Evolutionary conservation across 768 basidiomycete species (phyloP).

Genomic region (Tricholoma saponaceum): DNA sequence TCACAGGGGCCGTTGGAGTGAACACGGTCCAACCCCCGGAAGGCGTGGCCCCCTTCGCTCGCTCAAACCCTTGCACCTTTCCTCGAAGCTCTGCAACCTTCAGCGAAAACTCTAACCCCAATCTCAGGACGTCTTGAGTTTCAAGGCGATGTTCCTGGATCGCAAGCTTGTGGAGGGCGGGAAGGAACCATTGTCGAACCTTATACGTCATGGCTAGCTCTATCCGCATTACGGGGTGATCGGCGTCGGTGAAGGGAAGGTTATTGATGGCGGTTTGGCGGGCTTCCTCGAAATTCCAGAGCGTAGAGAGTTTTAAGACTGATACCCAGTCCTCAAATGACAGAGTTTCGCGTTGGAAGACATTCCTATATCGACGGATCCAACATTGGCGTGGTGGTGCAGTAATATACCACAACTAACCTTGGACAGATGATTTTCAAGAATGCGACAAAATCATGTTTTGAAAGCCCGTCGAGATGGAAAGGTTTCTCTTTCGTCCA

Average conservation of each 20-base stretch:
- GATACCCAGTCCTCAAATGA: not conserved
- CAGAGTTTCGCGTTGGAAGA: not conserved
- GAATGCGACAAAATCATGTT: slow-evolving; percentile 18
- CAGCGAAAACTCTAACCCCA: not conserved
- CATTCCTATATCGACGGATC: not conserved
- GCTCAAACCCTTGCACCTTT: not conserved
- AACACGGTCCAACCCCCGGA: not conserved
- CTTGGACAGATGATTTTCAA: slow-evolving; percentile 19
- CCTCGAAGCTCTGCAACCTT: not conserved
- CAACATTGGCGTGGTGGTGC: not conserved
- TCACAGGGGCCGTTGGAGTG: not conserved
- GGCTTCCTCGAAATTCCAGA: not conserved
- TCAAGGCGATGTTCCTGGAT: not conserved
- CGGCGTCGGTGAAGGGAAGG: not conserved
- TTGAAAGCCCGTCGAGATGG: slow-evolving; percentile 19
- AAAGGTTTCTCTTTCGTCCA: slow-evolving; percentile 25
- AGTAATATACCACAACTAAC: slow-evolving; percentile 13
- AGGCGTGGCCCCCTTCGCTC: not conserved
- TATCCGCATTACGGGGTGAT: not conserved
- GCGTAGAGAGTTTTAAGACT: not conserved
- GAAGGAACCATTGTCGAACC: slow-evolving; percentile 2
- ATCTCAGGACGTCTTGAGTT: not conserved
- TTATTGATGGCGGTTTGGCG: not conserved
- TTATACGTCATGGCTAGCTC: not conserved
- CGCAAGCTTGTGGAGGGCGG: not conserved